phyloP scores from a whole-genome alignment of 176 grass and related monocot genomes.

The Lolium perenne region DNA sequence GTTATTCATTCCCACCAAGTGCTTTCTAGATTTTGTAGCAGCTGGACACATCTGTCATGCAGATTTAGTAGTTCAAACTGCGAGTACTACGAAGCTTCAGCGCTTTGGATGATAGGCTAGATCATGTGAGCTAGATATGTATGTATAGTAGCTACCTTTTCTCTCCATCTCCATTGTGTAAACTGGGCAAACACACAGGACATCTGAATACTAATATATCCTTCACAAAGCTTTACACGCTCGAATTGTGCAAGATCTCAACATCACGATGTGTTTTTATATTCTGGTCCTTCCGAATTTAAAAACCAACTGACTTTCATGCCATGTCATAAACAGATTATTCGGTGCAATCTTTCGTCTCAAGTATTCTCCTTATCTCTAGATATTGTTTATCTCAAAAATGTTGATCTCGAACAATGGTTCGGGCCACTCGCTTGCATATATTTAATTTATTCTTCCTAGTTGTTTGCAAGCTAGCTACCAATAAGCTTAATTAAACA shows the following conservation, averaged over 20 bases:
- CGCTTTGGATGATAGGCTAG: constrained; percentile 5
- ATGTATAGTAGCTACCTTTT: constrained; percentile 8
- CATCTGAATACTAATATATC: constrained; percentile 26
- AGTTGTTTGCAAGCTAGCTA: constrained; percentile 28
- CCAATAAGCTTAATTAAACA: constrained; percentile 22
- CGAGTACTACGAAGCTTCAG: constrained; percentile 39
- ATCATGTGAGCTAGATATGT: constrained; percentile 9
- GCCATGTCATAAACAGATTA: constrained; percentile 36
- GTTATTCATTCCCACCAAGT: constrained; percentile 34
- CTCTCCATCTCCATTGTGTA: constrained; percentile 13
- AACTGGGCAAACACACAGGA: constrained; percentile 22
- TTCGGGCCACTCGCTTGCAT: constrained; percentile 25
- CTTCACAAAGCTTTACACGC: constrained; percentile 39
- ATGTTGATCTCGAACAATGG: constrained; percentile 30
- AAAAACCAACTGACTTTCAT: constrained; percentile 30
- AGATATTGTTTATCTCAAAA: constrained; percentile 24
- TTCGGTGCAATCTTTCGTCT: constrained; percentile 21
- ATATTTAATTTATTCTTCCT: constrained; percentile 45
- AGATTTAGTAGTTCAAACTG: constrained; percentile 15
- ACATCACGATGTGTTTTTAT: constrained; percentile 35
- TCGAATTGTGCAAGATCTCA: constrained; percentile 52
- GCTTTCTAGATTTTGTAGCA: constrained; percentile 37
- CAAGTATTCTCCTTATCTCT: constrained; percentile 39
- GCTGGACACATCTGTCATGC: constrained; percentile 24
- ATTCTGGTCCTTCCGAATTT: constrained; percentile 11